Base-by-base conservation (phyloP, 805 yeast species). In the Tetrapisispora pingtungensis region DNA sequence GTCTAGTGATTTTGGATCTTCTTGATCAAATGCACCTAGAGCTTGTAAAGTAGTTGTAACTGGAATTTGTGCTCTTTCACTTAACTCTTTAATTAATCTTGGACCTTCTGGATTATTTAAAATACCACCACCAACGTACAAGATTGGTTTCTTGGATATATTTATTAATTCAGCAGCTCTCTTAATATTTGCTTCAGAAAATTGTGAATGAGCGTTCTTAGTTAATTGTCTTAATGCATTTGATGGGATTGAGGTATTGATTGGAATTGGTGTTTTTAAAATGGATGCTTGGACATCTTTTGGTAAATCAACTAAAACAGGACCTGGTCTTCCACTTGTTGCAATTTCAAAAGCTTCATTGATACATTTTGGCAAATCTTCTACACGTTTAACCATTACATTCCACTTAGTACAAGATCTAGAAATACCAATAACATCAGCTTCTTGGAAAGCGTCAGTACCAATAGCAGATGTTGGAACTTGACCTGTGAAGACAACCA, bases 341-440 rank as follows among this genome's bases (percentile, higher is more conserved):
- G 97, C 97, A 53, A 93, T 93, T 71, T 93, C 97, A 58, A 93
- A 93, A 26, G 97, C 97, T 70, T 93, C 98, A 65, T 93, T 90
- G 62, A 93, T 90, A 61, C 97, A 77, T 58, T 86, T 77, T 49
- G 98, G 98, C 54, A 93, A 73, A 68, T 93, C 98, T 44, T 89
- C 90, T 43, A 93, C 90, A 61, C 77, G 77, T 67, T 87, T 93
- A 47, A 93, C 97, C 98, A 93, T 93, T 34, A 89, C 97, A 62
- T 94, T 93, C 98, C 98, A 93, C 67, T 93, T 93, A 49, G 98
- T 88, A 73, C 98, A 93, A 7, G 96, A 81, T 63, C 98, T 78
- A 4, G 97, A 86, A 59, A 93, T 93, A 57, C 97, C 98, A 39
- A 93, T 78, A 43, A 90, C 94, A 62, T 93, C 98, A 42, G 98